Evolutionary conservation across 2,329 filamentous ascomycete species (phyloP), one percentile per base, ranked within the genome.

Genomic region (Sporothrix globosa): DNA sequence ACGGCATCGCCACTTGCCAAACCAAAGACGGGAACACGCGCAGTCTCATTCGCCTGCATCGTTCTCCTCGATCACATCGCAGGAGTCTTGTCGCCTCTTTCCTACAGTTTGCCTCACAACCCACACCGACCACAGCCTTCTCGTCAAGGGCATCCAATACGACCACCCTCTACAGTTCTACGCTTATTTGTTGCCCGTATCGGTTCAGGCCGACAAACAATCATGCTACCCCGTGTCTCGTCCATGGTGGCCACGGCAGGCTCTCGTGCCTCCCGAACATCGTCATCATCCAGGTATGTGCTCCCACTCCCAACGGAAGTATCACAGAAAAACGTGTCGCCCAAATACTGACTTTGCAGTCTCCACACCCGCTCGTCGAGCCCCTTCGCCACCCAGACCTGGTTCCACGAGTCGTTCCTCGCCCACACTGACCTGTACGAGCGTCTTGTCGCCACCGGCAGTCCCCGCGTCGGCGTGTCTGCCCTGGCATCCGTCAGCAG

Each of bases 391-490:
- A 65, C 46, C 30, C 73, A 74, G 50, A 34, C 73, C 24, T 77
- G 75, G 74, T 69, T 77, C 50, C 60, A 74, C 17, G 72, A 76
- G 50, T 67, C 70, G 39, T 78, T 75, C 75, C 54, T 73, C 7
- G 50, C 61, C 10, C 71, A 72, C 30, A 52, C 72, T 24, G 73
- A 76, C 66, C 75, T 72, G 24, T 75, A 78, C 71, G 78, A 79
- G 71, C 75, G 76, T 34, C 76, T 80, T 34, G 75, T 80, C 34
- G 76, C 76, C 13, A 74, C 72, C 17, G 77, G 75, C 4, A 72
- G 73, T 30, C 73, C 76, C 48, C 73, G 72, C 7, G 56, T 69
- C 34, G 77, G 76, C 44, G 9, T 65, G 4, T 39, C 58, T 24
- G 39, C 21, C 2, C 13, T 63, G 4, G 58, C 21, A 4, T 27